A percentile compares a stretch with the other conserved stretches of the same genome.
phyloP scores from a whole-genome alignment of 148 eudicot genomes.

The Amaranthus palmeri region DNA sequence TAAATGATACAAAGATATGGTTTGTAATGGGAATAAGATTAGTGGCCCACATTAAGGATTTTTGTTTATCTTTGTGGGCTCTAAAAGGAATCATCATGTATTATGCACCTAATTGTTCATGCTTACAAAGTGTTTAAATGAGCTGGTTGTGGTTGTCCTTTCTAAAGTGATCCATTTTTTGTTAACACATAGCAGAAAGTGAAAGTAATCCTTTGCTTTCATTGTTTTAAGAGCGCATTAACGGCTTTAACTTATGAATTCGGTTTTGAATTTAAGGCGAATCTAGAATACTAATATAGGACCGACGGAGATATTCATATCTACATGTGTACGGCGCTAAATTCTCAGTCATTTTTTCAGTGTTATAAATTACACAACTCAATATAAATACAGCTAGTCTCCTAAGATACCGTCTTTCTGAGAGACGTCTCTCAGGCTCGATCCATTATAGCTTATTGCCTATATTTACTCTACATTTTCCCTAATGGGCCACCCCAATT shows the following conservation, averaged over 20 bases:
- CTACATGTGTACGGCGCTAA: too few relatives aligned
- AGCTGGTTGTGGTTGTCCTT: slow-evolving; percentile 38
- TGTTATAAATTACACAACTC: too few relatives aligned
- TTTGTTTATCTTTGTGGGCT: slow-evolving; percentile 34
- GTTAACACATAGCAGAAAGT: slow-evolving; percentile 24
- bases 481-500: too few relatives aligned
- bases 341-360: too few relatives aligned
- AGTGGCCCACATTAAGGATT: slow-evolving; percentile 32
- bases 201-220: slow-evolving; percentile 25
- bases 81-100: slow-evolving; percentile 22
- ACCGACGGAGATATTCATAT: too few relatives aligned
- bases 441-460: too few relatives aligned
- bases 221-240: slow-evolving; percentile 17
- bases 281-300: too few relatives aligned
- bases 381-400: too few relatives aligned
- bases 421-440: too few relatives aligned
- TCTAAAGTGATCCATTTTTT: slow-evolving; percentile 24
- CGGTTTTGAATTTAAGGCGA: slow-evolving; percentile 1
- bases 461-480: too few relatives aligned
- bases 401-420: too few relatives aligned
- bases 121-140: slow-evolving; percentile 37
- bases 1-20: slow-evolving; percentile 28
- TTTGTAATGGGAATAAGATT: slow-evolving; percentile 23
- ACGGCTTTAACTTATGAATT: slow-evolving; percentile 24
- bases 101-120: slow-evolving; percentile 27